Evolutionary conservation across 2,329 filamentous ascomycete species (phyloP), one percentile per base, ranked within the genome.

Genomic region (Fusarium begoniae): DNA sequence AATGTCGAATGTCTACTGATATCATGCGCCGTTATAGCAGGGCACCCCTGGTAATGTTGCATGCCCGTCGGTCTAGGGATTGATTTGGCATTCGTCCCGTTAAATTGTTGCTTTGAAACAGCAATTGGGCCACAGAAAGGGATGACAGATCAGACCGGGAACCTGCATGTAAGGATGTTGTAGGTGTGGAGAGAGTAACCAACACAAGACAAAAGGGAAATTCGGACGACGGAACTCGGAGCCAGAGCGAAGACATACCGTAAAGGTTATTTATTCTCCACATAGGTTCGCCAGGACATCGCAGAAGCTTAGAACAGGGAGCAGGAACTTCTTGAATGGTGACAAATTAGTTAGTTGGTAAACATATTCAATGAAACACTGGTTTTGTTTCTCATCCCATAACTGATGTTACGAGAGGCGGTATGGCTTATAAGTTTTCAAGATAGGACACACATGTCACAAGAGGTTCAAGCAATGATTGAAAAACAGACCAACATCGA

Each of bases 111-210:
- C 54, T 73, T 58, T 74, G 62, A 73, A 74, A 74, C 66, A 50
- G 48, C 50, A 72, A 64, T 68, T 72, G 45, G 71, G 37, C 62
- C 71, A 57, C 30, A 24, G 43, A 26, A 32, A 70, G 67, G 67
- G 66, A 51, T 59, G 66, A n/a, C 57, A 70, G 66, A 68, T 74
- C 71, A 72, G 53, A 63, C 67, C 66, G 53, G 66, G 54, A 55
- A 74, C 71, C 71, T 68, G 71, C 66, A 66, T 73, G 30, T 26
- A 58, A 22, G 24, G 30, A 58, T 37, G 41, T 37, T 37, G 43
- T 32, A 58, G 24, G 32, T 58, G 43, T 58, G 55, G 55, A 47
- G 28, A 32, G 15, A 45, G 60, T 48, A 72, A 37, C 30, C 18
- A 37, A 26, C 30, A 26, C 24, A 41, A 55, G 43, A 50, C 35